Percentiles rank a stretch among this genome's conserved stretches.
Evolutionary conservation across 1,284 basidiomycete species (phyloP).

Genomic region (Ustilago crameri): DNA sequence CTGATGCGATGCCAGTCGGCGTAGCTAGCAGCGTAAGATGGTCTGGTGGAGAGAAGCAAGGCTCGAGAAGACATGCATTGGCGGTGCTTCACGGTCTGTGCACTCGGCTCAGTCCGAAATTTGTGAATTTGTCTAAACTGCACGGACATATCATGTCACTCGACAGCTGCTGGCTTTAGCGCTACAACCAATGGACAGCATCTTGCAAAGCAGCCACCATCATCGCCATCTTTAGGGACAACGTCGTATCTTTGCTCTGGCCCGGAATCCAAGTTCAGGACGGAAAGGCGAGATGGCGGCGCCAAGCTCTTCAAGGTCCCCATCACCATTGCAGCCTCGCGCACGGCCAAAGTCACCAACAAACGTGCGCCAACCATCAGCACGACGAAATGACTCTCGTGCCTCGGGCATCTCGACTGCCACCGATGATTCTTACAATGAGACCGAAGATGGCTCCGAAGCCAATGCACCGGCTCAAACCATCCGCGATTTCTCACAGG

Average conservation of each 20-base stretch:
- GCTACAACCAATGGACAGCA: too few species aligned
- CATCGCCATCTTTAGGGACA: too few species aligned
- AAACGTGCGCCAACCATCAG: constrained; percentile 6
- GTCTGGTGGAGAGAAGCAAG: too few species aligned
- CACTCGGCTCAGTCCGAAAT: too few species aligned
- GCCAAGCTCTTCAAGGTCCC: constrained; percentile 12
- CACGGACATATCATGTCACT: too few species aligned
- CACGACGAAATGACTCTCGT: constrained; percentile 17
- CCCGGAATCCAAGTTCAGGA: too few species aligned
- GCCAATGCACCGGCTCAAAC: constrained; percentile 48
- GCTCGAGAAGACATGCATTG: too few species aligned
- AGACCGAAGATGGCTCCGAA: constrained; percentile 38
- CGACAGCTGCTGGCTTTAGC: too few species aligned
- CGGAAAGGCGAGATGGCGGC: constrained; percentile 11
- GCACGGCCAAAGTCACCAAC: constrained; percentile 7
- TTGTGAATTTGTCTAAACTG: too few species aligned
- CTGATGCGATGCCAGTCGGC: not conserved
- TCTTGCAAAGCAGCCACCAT: too few species aligned
- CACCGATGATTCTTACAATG: constrained; percentile 22
- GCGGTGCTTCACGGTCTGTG: too few species aligned
- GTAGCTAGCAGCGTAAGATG: not conserved
- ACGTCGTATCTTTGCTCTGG: too few species aligned
- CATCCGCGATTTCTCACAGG: constrained; percentile 50
- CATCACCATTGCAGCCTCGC: constrained; percentile 5
- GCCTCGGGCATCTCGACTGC: constrained; percentile 17